phyloP scores from a whole-genome alignment of 2,329 filamentous ascomycete genomes.

The Phaeosphaeriaceae sp. region DNA sequence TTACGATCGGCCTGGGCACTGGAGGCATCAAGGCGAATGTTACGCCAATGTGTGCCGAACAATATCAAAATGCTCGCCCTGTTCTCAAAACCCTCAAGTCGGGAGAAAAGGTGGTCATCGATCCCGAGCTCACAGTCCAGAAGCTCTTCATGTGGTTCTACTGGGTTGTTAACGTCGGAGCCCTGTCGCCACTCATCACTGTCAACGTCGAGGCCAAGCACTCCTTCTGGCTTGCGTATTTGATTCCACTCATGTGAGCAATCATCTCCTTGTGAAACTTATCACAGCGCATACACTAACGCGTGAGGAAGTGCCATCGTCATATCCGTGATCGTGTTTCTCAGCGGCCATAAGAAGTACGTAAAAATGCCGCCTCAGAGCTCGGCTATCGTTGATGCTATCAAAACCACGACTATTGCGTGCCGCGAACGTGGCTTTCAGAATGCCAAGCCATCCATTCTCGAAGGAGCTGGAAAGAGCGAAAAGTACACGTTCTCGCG shows the following conservation, averaged over 20 bases:
- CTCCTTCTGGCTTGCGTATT: constrained; percentile 14
- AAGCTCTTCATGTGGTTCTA: constrained; percentile 16
- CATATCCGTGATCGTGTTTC: constrained; percentile 7
- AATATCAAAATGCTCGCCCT: constrained; percentile 7
- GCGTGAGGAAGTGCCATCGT: constrained; percentile 4
- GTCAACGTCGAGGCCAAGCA: constrained; percentile 13
- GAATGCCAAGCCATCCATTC: constrained; percentile 12
- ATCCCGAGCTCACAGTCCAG: constrained; percentile 14
- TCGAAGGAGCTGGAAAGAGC: not conserved
- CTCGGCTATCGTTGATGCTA: constrained; percentile 15
- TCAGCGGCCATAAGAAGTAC: constrained; percentile 11
- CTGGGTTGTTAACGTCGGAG: constrained; percentile 12
- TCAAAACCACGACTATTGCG: constrained; percentile 9
- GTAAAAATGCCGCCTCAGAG: constrained; percentile 12
- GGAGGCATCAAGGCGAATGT: constrained; percentile 21
- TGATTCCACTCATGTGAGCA: constrained; percentile 12
- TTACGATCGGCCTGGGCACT: constrained; percentile 15
- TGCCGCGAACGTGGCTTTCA: constrained; percentile 12
- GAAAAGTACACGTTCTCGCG: constrained; percentile 1
- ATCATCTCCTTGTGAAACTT: not conserved
- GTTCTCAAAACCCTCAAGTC: constrained; percentile 4
- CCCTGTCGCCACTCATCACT: constrained; percentile 11
- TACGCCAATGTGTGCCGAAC: constrained; percentile 14
- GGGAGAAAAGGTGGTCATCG: constrained; percentile 14
- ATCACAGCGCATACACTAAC: not conserved